Conservation (phyloP, 139 green algal genomes). For the Auxenochlorella protothecoides region DNA sequence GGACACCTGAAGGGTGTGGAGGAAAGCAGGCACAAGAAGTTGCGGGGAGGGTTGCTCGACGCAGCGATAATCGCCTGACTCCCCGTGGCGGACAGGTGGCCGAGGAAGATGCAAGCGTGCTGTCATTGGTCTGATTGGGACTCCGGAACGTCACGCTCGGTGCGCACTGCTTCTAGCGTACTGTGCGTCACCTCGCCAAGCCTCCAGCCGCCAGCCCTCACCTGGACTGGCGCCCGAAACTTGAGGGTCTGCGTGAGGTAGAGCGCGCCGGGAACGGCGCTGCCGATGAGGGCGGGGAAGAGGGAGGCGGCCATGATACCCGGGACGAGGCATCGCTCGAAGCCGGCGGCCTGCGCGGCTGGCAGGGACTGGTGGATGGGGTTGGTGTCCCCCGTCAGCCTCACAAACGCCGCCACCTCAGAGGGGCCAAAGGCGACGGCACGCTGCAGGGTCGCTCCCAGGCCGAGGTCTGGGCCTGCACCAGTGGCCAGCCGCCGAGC, state of each 20-base stretch:
- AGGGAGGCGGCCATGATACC: constrained; percentile 59
- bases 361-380: constrained; percentile 29
- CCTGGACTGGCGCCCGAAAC: constrained; percentile 38
- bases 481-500: not conserved
- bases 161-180: constrained; percentile 4
- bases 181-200: constrained; percentile 8
- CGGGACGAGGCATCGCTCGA: constrained; percentile 38
- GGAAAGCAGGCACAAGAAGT: too few relatives aligned
- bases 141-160: not conserved
- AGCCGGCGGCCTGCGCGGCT: constrained; percentile 18
- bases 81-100: too few relatives aligned
- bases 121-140: too few relatives aligned
- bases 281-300: constrained; percentile 66
- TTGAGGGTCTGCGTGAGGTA: constrained; percentile 56
- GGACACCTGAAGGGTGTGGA: too few relatives aligned
- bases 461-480: not conserved
- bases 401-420: constrained; percentile 36
- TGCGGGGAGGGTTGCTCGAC: too few relatives aligned
- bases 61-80: too few relatives aligned
- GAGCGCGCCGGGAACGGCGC: constrained; percentile 45
- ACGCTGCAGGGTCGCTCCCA: not conserved
- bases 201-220: constrained; percentile 8
- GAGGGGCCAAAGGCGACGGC: constrained; percentile 22
- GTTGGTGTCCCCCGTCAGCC: constrained; percentile 54
- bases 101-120: too few relatives aligned